Conservation (phyloP, 129 eudicot species). For the Flaveria sonorensis region DNA sequence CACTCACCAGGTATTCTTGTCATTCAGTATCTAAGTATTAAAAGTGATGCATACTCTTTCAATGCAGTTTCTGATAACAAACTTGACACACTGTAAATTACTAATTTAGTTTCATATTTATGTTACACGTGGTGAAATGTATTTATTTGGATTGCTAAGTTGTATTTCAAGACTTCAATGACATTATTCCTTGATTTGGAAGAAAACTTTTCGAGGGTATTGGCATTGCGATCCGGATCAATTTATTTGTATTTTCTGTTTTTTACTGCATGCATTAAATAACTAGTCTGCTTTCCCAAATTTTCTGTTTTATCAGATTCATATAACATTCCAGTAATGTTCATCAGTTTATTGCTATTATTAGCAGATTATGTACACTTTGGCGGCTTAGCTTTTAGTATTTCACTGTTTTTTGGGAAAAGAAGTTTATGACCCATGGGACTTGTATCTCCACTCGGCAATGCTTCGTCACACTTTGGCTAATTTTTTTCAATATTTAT, state of each 20-base stretch:
- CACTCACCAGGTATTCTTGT: slow-evolving; percentile 80
- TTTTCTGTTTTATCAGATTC: background rate
- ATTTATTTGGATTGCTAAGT: background rate
- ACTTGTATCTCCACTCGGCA: background rate
- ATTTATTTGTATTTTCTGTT: no score
- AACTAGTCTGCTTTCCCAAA: background rate
- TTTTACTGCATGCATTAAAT: background rate
- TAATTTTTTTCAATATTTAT: no score
- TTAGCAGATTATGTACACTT: background rate
- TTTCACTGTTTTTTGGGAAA: no score
- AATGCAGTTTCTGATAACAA: background rate
- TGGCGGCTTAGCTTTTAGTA: slow-evolving; percentile 6
- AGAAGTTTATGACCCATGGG: background rate
- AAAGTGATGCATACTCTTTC: background rate
- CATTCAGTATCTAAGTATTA: background rate
- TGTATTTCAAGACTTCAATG: slow-evolving; percentile 5
- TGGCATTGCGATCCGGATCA: background rate
- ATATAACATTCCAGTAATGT: background rate
- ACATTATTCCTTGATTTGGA: slow-evolving; percentile 14
- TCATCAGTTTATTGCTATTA: background rate
- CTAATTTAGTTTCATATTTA: slow-evolving; percentile 10
- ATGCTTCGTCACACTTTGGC: background rate
- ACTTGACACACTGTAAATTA: slow-evolving; percentile 7
- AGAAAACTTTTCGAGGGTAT: no score
- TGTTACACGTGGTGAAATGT: slow-evolving; percentile 4